Evolutionary conservation across 2,329 filamentous ascomycete genomes (phyloP), one percentile per base, ranked within the genome.

Genomic region (Aureobasidium lini): DNA sequence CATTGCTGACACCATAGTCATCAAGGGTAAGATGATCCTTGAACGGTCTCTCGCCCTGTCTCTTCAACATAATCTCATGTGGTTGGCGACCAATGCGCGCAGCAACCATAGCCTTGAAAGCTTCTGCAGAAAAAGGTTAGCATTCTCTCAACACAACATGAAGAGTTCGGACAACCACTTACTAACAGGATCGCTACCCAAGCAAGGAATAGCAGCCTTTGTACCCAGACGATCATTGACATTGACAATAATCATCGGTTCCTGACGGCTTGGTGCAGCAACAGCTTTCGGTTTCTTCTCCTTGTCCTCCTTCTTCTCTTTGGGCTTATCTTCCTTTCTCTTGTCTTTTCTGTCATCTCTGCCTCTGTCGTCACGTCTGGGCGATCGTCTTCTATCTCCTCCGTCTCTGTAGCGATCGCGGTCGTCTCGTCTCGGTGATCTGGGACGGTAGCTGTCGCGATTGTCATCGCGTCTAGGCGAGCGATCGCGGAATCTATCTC

Each of bases 191-290:
- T 97, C 93, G 3, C 85, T 88, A 0, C 89, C 86, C 60, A 96
- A 79, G 71, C 92, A 96, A 0, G 93, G 93, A 64, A 97, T 94
- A 56, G 89, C 88, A 15, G 92, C 90, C 69, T 96, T 96, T n/a
- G 93, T 96, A 11, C 93, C 93, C 37, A 97, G 78, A n/a, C 93
- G 84, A 73, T 97, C 93, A 72, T 97, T 97, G 69, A 97, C 85
- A 68, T 93, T 85, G 16, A 97, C 92, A 54, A 95, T 84, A 65
- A 97, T 96, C 88, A 96, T 95, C 60, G 90, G 87, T 69, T 95
- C 88, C 6, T 79, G 75, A 40, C 70, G 73, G 62, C 72, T 68
- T 8, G 76, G 62, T 4, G 60, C 57, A 40, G 57, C 57, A 23
- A 57, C 44, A 40, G 63, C 62, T 48, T 66, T 63, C 6, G 60